Percentiles rank a stretch among this genome's conserved stretches.
Evolutionary conservation across 805 yeast genomes (phyloP).

Genomic region (Cyberlindnera subsufficiens): DNA sequence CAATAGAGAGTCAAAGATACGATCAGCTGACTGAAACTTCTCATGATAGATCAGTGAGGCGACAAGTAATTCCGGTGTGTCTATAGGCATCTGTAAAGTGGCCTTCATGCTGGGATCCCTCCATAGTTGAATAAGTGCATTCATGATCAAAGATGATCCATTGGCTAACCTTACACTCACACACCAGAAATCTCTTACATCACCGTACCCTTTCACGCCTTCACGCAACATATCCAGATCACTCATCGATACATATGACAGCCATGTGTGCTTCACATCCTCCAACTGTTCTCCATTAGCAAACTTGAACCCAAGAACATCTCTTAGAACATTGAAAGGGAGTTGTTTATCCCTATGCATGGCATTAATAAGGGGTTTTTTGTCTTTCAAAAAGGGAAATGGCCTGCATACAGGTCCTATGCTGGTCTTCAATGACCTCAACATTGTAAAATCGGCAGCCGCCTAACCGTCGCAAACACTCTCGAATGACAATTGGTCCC

Average conservation of each 20-base stretch:
- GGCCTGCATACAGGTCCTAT: no score
- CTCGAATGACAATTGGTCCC: no score
- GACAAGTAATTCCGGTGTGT: constrained; percentile 10
- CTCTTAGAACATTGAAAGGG: constrained; percentile 19
- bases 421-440: no score
- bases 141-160: constrained; percentile 11
- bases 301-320: constrained; percentile 12
- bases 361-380: constrained; percentile 4
- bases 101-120: not conserved
- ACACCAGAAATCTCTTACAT: constrained; percentile 10
- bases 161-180: constrained; percentile 11
- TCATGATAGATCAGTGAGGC: constrained; percentile 14
- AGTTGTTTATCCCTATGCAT: constrained; percentile 10
- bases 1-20: constrained; percentile 4
- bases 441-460: no score
- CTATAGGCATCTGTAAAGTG: constrained; percentile 5
- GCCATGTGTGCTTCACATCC: constrained; percentile 11
- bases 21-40: constrained; percentile 7
- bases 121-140: constrained; percentile 8
- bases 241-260: constrained; percentile 8
- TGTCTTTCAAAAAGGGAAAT: constrained; percentile 17
- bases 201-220: not conserved
- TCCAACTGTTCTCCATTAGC: constrained; percentile 4
- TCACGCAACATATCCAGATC: constrained; percentile 2
- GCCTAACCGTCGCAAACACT: no score